Evolutionary conservation across 1,139 yeast species (phyloP).

Genomic region (Kazachstania sp.): DNA sequence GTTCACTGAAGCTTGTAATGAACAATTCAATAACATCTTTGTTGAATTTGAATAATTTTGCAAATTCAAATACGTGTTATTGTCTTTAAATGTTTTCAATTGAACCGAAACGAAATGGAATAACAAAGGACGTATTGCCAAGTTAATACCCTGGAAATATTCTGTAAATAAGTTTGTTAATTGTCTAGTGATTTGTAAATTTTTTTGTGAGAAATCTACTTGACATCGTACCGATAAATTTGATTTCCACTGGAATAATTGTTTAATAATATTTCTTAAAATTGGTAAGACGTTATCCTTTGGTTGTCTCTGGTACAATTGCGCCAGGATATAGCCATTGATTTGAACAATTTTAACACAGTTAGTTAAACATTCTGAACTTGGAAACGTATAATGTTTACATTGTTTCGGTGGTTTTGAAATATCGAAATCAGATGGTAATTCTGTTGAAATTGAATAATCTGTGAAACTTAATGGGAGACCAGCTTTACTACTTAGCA

Average conservation of each 20-base stretch:
- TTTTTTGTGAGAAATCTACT: slow-evolving; percentile 43
- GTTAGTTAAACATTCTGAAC: slow-evolving; percentile 68
- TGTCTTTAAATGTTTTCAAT: slow-evolving; percentile 43
- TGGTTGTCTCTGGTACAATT: slow-evolving; percentile 70
- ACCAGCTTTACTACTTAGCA: slow-evolving; percentile 80
- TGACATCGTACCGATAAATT: slow-evolving; percentile 54
- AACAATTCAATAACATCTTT: slow-evolving; percentile 62
- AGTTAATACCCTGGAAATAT: slow-evolving; percentile 75
- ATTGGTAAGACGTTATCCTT: slow-evolving; percentile 65
- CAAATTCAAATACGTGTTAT: slow-evolving; percentile 54
- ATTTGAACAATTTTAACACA: slow-evolving; percentile 78
- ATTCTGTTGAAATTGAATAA: slow-evolving; percentile 65
- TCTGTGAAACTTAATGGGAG: slow-evolving; percentile 72
- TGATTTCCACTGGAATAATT: slow-evolving; percentile 63
- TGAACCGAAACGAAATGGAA: slow-evolving; percentile 74
- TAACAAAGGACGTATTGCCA: slow-evolving; percentile 72
- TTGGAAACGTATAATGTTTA: slow-evolving; percentile 67
- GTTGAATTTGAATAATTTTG: slow-evolving; percentile 62
- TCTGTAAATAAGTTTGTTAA: slow-evolving; percentile 77
- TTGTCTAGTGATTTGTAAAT: slow-evolving; percentile 51
- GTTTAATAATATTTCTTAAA: slow-evolving; percentile 61
- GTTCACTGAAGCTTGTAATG: slow-evolving; percentile 76
- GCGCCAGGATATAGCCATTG: slow-evolving; percentile 63
- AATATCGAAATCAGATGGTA: slow-evolving; percentile 66
- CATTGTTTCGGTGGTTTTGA: slow-evolving; percentile 47